Evolutionary conservation across 1,284 basidiomycete genomes (phyloP), one percentile per base, ranked within the genome.

Genomic region (Neolentinus lepideus): DNA sequence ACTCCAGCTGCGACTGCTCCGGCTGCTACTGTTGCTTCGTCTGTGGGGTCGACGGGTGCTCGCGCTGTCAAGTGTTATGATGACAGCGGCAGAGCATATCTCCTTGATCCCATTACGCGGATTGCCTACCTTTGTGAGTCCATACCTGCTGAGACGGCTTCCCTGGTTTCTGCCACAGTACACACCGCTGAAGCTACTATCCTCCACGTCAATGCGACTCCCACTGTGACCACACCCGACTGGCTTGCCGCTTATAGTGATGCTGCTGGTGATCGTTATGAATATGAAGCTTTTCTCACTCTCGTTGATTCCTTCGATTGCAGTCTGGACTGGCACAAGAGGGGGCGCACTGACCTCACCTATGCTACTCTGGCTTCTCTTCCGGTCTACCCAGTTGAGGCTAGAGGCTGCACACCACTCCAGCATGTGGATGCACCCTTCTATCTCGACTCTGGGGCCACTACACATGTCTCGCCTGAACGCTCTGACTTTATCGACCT

Each of bases 381-480:
- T n/a, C n/a, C n/a, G n/a, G n/a, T n/a, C n/a, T n/a, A n/a, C 8
- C 47, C 47, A 3, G 16, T 43, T 16, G n/a, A 43, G 4, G 6
- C 38, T 43, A 16, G 25, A 21, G 24, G 11, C 22, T 21, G 27
- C 6, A 11, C 25, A 4, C 47, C 27, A 4, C 4, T 50, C 47
- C 6, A 25, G 4, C 27, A 25, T n/a, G 38, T 8, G 16, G 19
- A 16, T n/a, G 8, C 21, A 8, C 59, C 63, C 0, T 73, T 70
- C 58, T 59, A 62, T 33, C 52, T 71, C 3, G 67, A 73, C 58
- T 63, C 66, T 2, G 68, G 68, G 1, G 66, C 69, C 0, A 62
- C 67, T 0, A 54, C 58, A 2, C 67, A 71, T 53, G 60, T 43
- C 6, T 21, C 38, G 12, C 38, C 38, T 9, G 3, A 43, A 3